phyloP scores from a whole-genome alignment of 176 grass and related monocot genomes.

The Phyllostachys edulis region DNA sequence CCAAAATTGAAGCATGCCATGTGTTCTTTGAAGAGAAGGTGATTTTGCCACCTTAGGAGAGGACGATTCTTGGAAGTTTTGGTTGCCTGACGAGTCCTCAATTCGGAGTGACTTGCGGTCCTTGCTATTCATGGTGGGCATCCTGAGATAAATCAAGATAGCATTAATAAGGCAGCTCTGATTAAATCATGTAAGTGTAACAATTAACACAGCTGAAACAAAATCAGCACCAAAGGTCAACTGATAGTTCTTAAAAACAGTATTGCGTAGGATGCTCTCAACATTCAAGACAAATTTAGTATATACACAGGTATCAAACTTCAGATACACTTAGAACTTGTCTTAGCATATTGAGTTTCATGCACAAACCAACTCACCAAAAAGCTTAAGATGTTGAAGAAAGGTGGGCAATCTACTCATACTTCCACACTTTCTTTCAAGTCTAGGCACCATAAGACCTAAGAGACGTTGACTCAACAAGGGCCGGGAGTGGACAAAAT shows the following conservation, averaged over 20 bases:
- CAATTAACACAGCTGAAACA: neutral
- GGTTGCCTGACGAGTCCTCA: conserved; percentile 60
- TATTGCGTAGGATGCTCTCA: neutral
- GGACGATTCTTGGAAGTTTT: conserved; percentile 57
- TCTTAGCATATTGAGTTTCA: conserved; percentile 3
- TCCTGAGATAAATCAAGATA: conserved; percentile 56
- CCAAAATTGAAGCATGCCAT: conserved; percentile 68
- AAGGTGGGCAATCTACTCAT: neutral
- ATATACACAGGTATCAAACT: neutral
- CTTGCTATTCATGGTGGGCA: conserved; percentile 75
- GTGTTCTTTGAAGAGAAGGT: conserved; percentile 83
- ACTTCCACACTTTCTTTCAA: neutral
- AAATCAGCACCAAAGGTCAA: conserved; percentile 13
- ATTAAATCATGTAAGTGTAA: conserved; percentile 11
- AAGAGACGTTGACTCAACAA: neutral
- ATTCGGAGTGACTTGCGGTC: conserved; percentile 61
- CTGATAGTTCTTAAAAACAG: neutral
- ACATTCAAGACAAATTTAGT: neutral
- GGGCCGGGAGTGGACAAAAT: neutral
- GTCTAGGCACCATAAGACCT: neutral
- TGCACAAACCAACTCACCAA: neutral
- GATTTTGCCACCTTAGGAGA: conserved; percentile 98
- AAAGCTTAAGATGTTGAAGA: neutral
- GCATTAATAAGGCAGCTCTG: conserved; percentile 15
- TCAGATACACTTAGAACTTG: neutral